Conservation (phyloP, 805 yeast species). For the Pichia gijzeniarum region DNA sequence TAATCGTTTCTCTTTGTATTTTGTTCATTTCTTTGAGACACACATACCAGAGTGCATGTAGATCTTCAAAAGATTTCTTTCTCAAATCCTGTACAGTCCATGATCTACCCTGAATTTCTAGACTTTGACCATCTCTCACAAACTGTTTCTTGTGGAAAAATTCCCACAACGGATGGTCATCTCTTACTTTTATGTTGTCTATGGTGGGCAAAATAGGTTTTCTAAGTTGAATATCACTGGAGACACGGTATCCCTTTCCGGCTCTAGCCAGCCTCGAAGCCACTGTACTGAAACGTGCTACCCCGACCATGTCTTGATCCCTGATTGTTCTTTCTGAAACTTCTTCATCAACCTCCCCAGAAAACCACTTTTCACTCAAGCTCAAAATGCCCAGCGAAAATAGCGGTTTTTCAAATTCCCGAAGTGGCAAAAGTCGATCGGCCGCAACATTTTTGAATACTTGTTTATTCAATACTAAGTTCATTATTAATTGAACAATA, state of each 20-base stretch:
- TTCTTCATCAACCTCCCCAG: too few relatives aligned
- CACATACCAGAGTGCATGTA: constrained; percentile 87
- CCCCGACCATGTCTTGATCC: constrained; percentile 7
- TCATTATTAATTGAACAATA: not conserved
- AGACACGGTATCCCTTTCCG: constrained; percentile 31
- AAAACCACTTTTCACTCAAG: too few relatives aligned
- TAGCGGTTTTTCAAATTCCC: too few relatives aligned
- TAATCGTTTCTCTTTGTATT: constrained; percentile 66
- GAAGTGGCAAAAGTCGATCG: constrained; percentile 7
- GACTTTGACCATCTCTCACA: constrained; percentile 51
- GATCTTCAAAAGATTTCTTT: constrained; percentile 83
- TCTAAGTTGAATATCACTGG: constrained; percentile 48
- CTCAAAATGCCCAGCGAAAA: too few relatives aligned
- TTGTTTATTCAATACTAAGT: not conserved
- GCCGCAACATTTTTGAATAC: constrained; percentile 1
- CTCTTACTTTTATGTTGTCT: constrained; percentile 62
- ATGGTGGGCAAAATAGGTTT: constrained; percentile 84
- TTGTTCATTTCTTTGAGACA: constrained; percentile 78
- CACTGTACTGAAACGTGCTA: constrained; percentile 30
- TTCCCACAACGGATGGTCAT: constrained; percentile 93
- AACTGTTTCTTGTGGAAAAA: constrained; percentile 66
- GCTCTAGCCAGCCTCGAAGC: constrained; percentile 30
- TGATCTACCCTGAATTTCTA: constrained; percentile 54
- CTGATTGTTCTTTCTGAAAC: too few relatives aligned
- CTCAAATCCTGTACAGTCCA: constrained; percentile 90